Percentiles rank a stretch among this genome's conserved stretches.
These are phyloP conservation scores for Poteriospumella lacustris DNA, from an alignment of 108 stramenopile genomes.

Conservation along the genomic window DNA sequence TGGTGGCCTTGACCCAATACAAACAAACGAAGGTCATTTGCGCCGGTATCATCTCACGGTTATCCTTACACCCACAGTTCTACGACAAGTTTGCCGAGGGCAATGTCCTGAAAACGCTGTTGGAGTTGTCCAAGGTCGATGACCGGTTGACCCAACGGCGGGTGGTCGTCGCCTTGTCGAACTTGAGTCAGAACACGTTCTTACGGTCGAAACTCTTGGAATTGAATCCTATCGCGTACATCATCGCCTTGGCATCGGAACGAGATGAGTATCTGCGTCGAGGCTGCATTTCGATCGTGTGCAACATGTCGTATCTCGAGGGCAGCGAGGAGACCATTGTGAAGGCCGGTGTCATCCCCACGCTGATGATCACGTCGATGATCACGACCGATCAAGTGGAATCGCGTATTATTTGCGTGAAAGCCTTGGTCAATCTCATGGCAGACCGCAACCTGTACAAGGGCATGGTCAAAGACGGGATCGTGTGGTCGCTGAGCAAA, in stretches of 20 bases:
- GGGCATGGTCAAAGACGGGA: slow-evolving; percentile 11
- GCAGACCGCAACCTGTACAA: neutral
- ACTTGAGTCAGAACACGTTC: neutral
- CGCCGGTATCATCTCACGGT: slow-evolving; percentile 22
- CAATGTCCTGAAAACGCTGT: slow-evolving; percentile 10
- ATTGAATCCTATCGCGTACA: neutral
- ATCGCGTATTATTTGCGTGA: slow-evolving; percentile 11
- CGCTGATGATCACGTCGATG: slow-evolving; percentile 13
- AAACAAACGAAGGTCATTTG: slow-evolving; percentile 24
- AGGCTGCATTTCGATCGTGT: slow-evolving; percentile 14
- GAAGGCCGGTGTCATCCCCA: neutral
- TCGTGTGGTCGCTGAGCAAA: slow-evolving; percentile 10
- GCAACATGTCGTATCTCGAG: slow-evolving; percentile 19
- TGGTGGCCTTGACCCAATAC: neutral
- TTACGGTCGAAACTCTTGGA: neutral
- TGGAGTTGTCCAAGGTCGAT: slow-evolving; percentile 17
- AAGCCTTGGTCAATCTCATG: slow-evolving; percentile 29
- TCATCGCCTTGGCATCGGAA: slow-evolving; percentile 27
- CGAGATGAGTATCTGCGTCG: slow-evolving; percentile 19
- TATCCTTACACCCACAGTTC: slow-evolving; percentile 1
- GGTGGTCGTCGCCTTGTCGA: slow-evolving; percentile 12
- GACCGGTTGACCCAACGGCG: slow-evolving; percentile 23
- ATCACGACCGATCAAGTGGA: slow-evolving; percentile 16
- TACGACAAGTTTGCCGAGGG: neutral
- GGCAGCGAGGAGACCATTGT: slow-evolving; percentile 16